Evolutionary conservation across 2,329 filamentous ascomycete genomes (phyloP).

Genomic region (Colletotrichum sp.): DNA sequence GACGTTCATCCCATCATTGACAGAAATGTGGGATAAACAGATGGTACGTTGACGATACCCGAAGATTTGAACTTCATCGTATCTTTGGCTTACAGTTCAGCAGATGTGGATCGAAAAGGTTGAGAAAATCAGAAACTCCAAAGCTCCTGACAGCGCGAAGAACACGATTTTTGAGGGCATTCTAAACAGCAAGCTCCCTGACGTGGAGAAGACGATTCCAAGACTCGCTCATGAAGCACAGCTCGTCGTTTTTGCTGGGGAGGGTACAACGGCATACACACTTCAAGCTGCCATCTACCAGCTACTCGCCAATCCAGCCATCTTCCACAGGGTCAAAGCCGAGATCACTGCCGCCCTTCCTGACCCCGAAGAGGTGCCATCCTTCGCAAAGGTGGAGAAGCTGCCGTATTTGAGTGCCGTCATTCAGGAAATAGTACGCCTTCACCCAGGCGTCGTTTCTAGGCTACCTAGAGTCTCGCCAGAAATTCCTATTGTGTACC

Average conservation of each 20-base stretch:
- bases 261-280: not conserved
- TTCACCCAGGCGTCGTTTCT: slow-evolving; percentile 41
- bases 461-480: slow-evolving; percentile 32
- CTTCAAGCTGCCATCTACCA: not conserved
- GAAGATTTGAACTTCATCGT: not conserved
- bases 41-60: not conserved
- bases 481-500: slow-evolving; percentile 29
- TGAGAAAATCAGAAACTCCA: not conserved
- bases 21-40: not conserved
- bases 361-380: not conserved
- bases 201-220: not conserved
- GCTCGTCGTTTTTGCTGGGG: not conserved
- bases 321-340: not conserved
- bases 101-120: not conserved
- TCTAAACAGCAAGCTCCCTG: not conserved
- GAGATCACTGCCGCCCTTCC: not conserved
- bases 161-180: not conserved
- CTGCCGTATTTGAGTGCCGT: slow-evolving; percentile 42
- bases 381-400: slow-evolving; percentile 28
- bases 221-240: not conserved
- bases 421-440: slow-evolving; percentile 41
- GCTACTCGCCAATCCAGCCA: not conserved
- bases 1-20: not conserved
- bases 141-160: not conserved
- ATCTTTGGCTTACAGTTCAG: not conserved